phyloP scores from a whole-genome alignment of 1,284 basidiomycete species.

The Cryptococcus floricola region DNA sequence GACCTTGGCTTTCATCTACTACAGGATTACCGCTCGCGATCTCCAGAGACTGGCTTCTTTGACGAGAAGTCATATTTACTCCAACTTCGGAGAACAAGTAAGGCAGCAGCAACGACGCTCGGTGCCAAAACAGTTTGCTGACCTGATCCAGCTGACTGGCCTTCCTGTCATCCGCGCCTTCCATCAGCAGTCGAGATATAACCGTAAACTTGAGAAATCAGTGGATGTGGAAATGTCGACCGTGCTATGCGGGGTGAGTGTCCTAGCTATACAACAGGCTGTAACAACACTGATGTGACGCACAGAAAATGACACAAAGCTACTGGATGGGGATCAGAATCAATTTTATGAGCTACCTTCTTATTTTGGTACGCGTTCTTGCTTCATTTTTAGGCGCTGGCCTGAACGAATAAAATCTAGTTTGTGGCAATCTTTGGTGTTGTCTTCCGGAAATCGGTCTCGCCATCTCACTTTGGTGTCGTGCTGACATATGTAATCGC shows the following conservation, averaged over 20 bases:
- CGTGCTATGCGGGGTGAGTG: neutral
- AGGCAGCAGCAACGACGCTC: neutral
- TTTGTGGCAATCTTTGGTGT: conserved; percentile 35
- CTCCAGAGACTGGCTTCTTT: conserved; percentile 33
- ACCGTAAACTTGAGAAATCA: conserved; percentile 15
- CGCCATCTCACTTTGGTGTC: conserved; percentile 37
- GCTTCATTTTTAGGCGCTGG: neutral
- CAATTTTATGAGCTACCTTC: neutral
- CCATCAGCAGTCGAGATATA: conserved; percentile 23
- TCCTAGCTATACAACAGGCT: no score
- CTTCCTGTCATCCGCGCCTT: conserved; percentile 33
- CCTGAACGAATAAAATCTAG: conserved; percentile 2
- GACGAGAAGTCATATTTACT: conserved; percentile 30
- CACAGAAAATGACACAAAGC: no score
- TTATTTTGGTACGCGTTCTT: neutral
- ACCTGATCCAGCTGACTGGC: conserved; percentile 19
- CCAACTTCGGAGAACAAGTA: conserved; percentile 36
- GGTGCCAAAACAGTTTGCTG: neutral
- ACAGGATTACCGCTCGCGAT: conserved; percentile 32
- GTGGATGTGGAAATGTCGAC: conserved; percentile 25
- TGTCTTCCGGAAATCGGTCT: conserved; percentile 29
- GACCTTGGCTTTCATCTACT: conserved; percentile 14
- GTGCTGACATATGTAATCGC: conserved; percentile 32
- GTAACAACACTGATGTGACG: no score
- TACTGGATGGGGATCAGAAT: no score